Percentiles rank a stretch among this genome's conserved stretches.
phyloP scores from a whole-genome alignment of 345 rosid genomes.

The Dipteronia sinensis region DNA sequence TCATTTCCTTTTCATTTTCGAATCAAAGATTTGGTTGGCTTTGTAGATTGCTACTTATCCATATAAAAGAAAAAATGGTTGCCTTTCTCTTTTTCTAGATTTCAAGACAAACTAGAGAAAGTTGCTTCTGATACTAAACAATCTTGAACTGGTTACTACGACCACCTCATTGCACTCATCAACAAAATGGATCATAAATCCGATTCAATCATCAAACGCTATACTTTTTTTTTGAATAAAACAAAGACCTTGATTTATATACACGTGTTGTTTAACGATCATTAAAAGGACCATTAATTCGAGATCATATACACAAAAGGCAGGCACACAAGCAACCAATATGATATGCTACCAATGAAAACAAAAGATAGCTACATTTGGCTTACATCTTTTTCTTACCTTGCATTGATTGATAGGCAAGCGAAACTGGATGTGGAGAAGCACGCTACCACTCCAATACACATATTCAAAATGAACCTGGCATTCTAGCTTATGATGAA shows the following conservation, averaged over 20 bases:
- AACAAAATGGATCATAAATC: background rate
- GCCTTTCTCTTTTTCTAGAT: conserved; percentile 4
- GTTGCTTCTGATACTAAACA: conserved; percentile 5
- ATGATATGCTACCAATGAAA: background rate
- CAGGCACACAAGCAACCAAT: background rate
- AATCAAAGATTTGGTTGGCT: conserved; percentile 3
- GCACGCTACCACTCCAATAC: background rate
- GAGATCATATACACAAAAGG: conserved; percentile 1
- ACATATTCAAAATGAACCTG: background rate
- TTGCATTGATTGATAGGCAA: background rate
- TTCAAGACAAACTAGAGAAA: conserved; percentile 1
- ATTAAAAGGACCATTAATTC: background rate
- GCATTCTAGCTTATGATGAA: conserved; percentile 1
- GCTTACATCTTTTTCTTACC: background rate
- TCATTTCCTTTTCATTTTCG: background rate
- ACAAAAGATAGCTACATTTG: background rate
- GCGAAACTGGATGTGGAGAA: background rate
- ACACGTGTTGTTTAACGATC: background rate
- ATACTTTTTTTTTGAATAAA: too few species aligned
- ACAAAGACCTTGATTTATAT: background rate
- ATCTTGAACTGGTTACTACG: background rate
- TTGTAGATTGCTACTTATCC: conserved; percentile 5
- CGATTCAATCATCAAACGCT: background rate
- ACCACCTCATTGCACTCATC: background rate
- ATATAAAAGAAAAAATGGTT: background rate